A percentile compares a stretch with the other conserved stretches of the same genome.
Conservation (phyloP, 2,329 filamentous ascomycete genomes). For the Aspergillus puulaauensis region DNA sequence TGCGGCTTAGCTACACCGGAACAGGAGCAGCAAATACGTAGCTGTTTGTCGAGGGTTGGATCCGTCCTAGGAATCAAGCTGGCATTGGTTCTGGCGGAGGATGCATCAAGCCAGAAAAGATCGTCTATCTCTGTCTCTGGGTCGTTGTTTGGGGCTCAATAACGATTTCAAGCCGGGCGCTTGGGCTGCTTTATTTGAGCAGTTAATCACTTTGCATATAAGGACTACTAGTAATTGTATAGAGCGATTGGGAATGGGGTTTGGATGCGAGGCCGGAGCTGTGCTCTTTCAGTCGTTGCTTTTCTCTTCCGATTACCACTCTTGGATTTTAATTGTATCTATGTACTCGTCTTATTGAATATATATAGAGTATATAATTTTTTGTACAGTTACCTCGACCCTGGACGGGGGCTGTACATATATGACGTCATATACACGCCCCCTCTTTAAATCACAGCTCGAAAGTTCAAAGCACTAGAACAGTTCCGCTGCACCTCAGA, state of each 20-base stretch:
- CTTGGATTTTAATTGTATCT: background rate
- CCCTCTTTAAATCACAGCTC: background rate
- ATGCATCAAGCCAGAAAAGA: background rate
- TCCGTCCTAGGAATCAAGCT: constrained; percentile 35
- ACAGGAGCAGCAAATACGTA: constrained; percentile 29
- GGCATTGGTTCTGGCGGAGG: constrained; percentile 28
- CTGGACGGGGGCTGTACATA: background rate
- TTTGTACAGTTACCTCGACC: background rate
- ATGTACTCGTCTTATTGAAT: background rate
- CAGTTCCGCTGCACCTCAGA: background rate
- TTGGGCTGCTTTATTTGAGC: background rate
- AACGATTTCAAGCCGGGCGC: background rate
- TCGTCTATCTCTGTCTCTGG: background rate
- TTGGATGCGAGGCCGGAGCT: background rate
- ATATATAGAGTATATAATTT: background rate
- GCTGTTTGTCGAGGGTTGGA: constrained; percentile 28
- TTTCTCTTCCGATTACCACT: background rate
- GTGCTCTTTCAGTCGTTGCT: background rate
- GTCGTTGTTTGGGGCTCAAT: background rate
- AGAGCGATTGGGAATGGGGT: background rate
- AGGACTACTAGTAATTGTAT: background rate
- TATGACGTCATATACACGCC: background rate
- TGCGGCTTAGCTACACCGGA: constrained; percentile 32
- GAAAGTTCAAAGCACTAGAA: no score
- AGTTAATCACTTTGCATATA: background rate